Evolutionary conservation across 371 early-diverging fungal species (phyloP).

Genomic region (Entomophthora muscae): DNA sequence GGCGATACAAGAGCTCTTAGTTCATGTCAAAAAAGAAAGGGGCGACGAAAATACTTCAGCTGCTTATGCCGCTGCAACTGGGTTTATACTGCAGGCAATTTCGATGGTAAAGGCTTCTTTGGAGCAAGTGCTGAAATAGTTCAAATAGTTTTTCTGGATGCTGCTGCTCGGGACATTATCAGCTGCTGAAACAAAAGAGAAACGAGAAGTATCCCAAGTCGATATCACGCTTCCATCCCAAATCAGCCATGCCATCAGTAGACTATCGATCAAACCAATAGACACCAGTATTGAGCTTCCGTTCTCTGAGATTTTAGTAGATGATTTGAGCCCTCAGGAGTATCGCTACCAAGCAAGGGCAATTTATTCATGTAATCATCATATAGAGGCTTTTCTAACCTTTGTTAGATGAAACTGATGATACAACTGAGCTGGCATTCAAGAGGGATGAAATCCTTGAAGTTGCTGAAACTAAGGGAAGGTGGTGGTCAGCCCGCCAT

Average conservation of each 20-base stretch:
- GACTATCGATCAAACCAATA: background rate
- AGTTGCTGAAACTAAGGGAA: conserved; percentile 75
- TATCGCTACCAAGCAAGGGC: conserved; percentile 5
- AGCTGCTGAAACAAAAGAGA: background rate
- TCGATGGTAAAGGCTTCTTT: too few species aligned
- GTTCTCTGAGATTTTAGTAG: background rate
- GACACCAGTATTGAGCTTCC: background rate
- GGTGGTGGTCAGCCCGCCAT: conserved; percentile 90
- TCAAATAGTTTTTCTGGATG: background rate
- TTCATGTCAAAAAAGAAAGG: background rate
- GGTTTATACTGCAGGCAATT: background rate
- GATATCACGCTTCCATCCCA: background rate
- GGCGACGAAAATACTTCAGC: background rate
- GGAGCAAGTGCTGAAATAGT: too few species aligned
- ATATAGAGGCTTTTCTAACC: background rate
- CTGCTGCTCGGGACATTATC: background rate
- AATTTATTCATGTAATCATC: conserved; percentile 3
- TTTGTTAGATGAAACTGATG: conserved; percentile 26
- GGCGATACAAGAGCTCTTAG: background rate
- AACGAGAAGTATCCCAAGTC: background rate
- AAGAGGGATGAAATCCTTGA: conserved; percentile 68
- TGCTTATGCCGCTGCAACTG: background rate
- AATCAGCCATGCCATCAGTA: background rate
- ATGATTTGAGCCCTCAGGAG: background rate
- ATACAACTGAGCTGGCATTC: conserved; percentile 83